Conservation (phyloP, 352 stramenopile species). For the Phytopythium oedochilum region DNA sequence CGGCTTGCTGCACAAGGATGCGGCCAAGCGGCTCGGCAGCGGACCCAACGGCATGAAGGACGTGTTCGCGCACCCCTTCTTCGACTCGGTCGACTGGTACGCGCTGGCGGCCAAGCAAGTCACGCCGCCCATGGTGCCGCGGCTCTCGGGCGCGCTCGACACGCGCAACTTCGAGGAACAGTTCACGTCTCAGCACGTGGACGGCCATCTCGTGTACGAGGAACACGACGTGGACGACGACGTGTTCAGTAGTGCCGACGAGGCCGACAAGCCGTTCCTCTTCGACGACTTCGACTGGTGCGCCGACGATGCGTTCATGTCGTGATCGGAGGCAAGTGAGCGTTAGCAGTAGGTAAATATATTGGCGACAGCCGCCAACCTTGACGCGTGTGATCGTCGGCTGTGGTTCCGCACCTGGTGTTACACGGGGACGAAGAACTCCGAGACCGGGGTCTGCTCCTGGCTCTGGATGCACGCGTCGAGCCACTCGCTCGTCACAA, state of each 20-base stretch:
- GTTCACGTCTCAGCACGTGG: conserved; percentile 64
- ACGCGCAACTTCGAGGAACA: conserved; percentile 75
- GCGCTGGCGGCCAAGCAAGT: conserved; percentile 72
- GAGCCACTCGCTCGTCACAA: conserved; percentile 63
- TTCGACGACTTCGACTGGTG: conserved; percentile 83
- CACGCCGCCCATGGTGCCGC: conserved; percentile 50
- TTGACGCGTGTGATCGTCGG: not conserved
- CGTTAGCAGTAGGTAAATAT: conserved; percentile 1
- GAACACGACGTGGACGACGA: conserved; percentile 30
- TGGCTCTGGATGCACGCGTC: conserved; percentile 36
- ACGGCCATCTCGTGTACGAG: conserved; percentile 57
- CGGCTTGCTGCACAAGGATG: conserved; percentile 59
- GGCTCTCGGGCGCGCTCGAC: conserved; percentile 36
- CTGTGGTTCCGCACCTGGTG: not conserved
- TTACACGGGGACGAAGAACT: conserved; percentile 54
- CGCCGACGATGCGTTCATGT: conserved; percentile 39
- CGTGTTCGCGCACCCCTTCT: conserved; percentile 74
- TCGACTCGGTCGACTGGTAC: conserved; percentile 71
- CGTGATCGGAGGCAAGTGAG: conserved; percentile 4
- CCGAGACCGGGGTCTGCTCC: conserved; percentile 45
- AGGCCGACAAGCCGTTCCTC: conserved; percentile 21
- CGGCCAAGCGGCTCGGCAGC: conserved; percentile 46
- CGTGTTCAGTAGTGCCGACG: conserved; percentile 6
- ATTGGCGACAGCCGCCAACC: not conserved
- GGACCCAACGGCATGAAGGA: conserved; percentile 58